Percentiles rank a stretch among this genome's conserved stretches.
Conservation (phyloP, 2,329 filamentous ascomycete species). For the Fusarium poae region DNA sequence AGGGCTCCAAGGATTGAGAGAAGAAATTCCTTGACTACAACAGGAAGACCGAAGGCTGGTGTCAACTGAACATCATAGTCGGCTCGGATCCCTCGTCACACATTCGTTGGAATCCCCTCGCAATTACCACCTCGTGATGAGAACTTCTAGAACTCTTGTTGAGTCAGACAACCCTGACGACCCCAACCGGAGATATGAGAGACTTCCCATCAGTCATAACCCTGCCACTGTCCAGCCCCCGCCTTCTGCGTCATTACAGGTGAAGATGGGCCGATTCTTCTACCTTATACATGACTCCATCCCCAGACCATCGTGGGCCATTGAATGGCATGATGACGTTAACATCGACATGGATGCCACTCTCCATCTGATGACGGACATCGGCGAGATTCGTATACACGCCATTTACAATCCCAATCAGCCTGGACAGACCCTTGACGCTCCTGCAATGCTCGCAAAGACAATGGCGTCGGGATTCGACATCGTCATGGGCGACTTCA, state of each 20-base stretch:
- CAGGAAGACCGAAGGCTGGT: too few relatives aligned
- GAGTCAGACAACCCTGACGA: neutral
- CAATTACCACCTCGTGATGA: neutral
- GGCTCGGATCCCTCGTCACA: neutral
- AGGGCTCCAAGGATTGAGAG: too few relatives aligned
- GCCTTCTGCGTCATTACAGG: neutral
- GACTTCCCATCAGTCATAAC: too few relatives aligned
- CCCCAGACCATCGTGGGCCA: neutral
- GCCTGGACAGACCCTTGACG: neutral
- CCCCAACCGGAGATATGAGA: neutral
- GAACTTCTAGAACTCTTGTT: neutral
- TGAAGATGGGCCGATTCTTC: neutral
- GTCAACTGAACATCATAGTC: neutral
- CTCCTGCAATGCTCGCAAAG: neutral
- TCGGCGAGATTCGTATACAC: slow-evolving; percentile 1
- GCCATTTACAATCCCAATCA: slow-evolving; percentile 10
- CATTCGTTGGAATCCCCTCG: neutral
- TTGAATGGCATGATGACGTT: neutral
- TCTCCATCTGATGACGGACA: neutral
- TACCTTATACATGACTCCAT: slow-evolving; percentile 8
- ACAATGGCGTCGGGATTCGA: neutral
- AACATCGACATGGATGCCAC: slow-evolving; percentile 7
- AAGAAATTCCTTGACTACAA: too few relatives aligned
- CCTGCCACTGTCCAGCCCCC: neutral
- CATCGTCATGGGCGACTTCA: slow-evolving; percentile 21